Evolutionary conservation across 148 eudicot species (phyloP), one percentile per base, ranked within the genome.

Genomic region (Cornus controversa): DNA sequence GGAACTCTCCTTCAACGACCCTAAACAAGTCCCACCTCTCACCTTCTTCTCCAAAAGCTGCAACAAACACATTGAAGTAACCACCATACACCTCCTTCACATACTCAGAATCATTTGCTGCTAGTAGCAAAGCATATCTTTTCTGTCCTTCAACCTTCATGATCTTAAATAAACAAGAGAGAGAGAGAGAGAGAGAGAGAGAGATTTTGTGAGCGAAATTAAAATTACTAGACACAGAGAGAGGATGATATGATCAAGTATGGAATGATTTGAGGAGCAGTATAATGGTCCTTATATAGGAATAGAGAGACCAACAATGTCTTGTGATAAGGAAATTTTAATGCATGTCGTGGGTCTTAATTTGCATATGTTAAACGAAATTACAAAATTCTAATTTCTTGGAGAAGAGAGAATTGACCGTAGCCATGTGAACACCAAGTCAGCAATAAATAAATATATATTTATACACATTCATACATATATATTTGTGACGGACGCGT

Each of bases 21-120:
- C 84, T 83, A 79, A 80, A 93, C 82, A 87, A 75, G 69, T 91
- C 92, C 97, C 97, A 93, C 28, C 54, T 86, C 82, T 93, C 97
- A 2, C 86, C 92, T 79, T 84, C 84, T 34, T 90, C 92, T 1
- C 89, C 86, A 23, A 89, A 87, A 4, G 93, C 83, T 3, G 73
- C 85, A 50, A 90, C 81, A 40, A 89, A 93, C 5, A 93, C 87
- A 47, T 90, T 87, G 75, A 85, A 91, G 81, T 91, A 90, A 15
- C 97, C 97, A 14, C 91, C 95, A 54, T 89, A 87, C 26, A 75
- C 79, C 42, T 90, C 78, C 83, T 88, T 87, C 24, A 86, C 89
- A 65, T 91, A 93, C 31, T 91, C 93, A 0, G 97, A 90, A 58
- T 93, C 97, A 37, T 77, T 85, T 65, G 89, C 88, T 36, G 94